Percentiles rank a stretch among this genome's conserved stretches.
Evolutionary conservation across 2,329 filamentous ascomycete species (phyloP).

Genomic region (Fusarium proliferatum): DNA sequence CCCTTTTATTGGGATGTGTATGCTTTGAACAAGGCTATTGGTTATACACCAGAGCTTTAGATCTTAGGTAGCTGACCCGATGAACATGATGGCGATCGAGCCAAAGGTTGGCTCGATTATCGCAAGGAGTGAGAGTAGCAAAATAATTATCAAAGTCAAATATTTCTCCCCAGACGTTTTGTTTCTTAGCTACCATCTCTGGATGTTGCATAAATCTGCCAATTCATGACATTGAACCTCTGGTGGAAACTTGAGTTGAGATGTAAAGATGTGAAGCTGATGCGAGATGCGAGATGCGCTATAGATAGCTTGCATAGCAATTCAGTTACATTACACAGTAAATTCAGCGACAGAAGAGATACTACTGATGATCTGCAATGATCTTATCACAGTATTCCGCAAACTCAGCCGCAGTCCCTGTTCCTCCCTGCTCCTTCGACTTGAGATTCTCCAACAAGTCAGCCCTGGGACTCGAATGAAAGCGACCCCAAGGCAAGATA

Average conservation of each 20-base stretch:
- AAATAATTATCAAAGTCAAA: neutral
- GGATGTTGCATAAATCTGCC: neutral
- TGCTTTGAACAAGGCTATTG: slow-evolving; percentile 37
- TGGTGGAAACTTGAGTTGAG: neutral
- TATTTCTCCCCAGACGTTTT: neutral
- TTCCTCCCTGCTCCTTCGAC: slow-evolving; percentile 14
- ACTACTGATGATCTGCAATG: slow-evolving; percentile 2
- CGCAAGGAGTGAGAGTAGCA: neutral
- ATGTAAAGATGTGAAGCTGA: neutral
- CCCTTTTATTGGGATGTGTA: slow-evolving; percentile 53
- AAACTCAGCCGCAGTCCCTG: slow-evolving; percentile 14
- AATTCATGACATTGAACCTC: neutral
- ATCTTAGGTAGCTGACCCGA: neutral
- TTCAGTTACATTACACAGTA: neutral
- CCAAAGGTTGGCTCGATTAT: neutral
- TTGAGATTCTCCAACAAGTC: slow-evolving; percentile 19
- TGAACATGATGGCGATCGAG: neutral
- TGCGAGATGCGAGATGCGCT: no score
- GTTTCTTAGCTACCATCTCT: no score
- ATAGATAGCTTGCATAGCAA: no score
- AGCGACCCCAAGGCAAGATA: slow-evolving; percentile 12
- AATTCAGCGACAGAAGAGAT: neutral
- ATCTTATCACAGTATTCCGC: slow-evolving; percentile 12
- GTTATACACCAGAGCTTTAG: slow-evolving; percentile 14
- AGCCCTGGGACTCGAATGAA: slow-evolving; percentile 7